Evolutionary conservation across 768 basidiomycete genomes (phyloP).

Genomic region (Suillus hirtellus): DNA sequence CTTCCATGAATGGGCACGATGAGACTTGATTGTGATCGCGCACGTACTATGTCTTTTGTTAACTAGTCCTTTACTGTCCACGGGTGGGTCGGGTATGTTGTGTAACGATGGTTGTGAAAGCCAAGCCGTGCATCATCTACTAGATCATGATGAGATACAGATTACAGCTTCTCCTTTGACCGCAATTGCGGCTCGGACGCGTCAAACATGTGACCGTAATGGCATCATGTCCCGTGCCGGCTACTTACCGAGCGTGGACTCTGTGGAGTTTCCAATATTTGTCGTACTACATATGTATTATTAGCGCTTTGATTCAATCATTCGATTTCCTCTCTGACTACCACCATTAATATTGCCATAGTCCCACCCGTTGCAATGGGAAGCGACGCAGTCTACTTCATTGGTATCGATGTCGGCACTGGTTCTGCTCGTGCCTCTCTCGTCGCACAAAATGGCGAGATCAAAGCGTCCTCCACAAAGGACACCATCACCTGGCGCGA

Average conservation of each 20-base stretch:
- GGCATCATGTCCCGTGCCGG: neutral
- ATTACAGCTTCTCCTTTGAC: too few species aligned
- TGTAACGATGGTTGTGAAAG: too few species aligned
- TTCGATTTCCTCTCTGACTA: slow-evolving; percentile 4
- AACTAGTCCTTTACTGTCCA: too few species aligned
- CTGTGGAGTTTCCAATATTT: neutral
- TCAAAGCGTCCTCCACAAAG: slow-evolving; percentile 79
- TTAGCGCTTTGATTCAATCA: neutral
- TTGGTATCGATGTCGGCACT: slow-evolving; percentile 88
- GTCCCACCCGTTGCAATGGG: slow-evolving; percentile 31
- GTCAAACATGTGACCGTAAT: neutral
- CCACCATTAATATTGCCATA: neutral
- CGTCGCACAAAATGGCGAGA: slow-evolving; percentile 63
- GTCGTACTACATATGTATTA: neutral
- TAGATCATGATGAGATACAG: too few species aligned
- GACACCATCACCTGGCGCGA: slow-evolving; percentile 88
- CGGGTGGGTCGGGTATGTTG: too few species aligned
- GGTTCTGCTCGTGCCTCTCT: slow-evolving; percentile 91
- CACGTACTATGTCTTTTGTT: neutral
- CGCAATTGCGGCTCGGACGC: too few species aligned
- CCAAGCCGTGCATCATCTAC: too few species aligned
- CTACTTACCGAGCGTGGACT: neutral
- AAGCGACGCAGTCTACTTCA: slow-evolving; percentile 48
- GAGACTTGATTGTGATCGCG: neutral
- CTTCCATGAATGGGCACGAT: neutral